phyloP scores from a whole-genome alignment of 345 rosid genomes.

The Citrus mangshanensis region DNA sequence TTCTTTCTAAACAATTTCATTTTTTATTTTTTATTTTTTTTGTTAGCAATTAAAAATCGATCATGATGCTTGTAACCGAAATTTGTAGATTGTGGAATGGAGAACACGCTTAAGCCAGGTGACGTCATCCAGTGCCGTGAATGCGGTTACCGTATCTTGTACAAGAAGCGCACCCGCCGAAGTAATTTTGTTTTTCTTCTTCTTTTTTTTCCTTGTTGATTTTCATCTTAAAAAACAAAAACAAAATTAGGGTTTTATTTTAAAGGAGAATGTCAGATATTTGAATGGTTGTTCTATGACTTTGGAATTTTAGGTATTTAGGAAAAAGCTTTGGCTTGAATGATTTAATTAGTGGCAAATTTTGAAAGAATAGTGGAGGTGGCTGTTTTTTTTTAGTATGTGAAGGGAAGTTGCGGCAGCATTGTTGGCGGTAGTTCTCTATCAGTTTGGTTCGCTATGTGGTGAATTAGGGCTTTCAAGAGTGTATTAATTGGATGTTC shows the following conservation, averaged over 20 bases:
- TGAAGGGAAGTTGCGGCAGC: not conserved
- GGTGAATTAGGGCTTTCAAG: not conserved
- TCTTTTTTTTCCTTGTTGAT: not conserved
- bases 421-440: not conserved
- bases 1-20: not conserved
- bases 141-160: constrained; percentile 89
- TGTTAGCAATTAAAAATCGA: not conserved
- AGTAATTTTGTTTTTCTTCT: constrained; percentile 28
- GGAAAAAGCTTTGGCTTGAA: not conserved
- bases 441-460: not conserved
- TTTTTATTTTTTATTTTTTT: not conserved
- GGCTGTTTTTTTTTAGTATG: not conserved
- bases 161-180: constrained; percentile 93
- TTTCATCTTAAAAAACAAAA: too few relatives aligned
- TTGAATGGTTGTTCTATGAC: not conserved
- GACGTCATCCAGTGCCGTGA: constrained; percentile 93
- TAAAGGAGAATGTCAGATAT: too few relatives aligned
- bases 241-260: not conserved
- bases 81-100: constrained; percentile 72
- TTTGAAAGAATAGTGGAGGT: not conserved
- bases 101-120: constrained; percentile 69
- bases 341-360: not conserved
- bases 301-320: not conserved
- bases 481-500: not conserved
- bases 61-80: not conserved